Evolutionary conservation across 2,329 filamentous ascomycete species (phyloP), one percentile per base, ranked within the genome.

Genomic region (Fusarium sp.): DNA sequence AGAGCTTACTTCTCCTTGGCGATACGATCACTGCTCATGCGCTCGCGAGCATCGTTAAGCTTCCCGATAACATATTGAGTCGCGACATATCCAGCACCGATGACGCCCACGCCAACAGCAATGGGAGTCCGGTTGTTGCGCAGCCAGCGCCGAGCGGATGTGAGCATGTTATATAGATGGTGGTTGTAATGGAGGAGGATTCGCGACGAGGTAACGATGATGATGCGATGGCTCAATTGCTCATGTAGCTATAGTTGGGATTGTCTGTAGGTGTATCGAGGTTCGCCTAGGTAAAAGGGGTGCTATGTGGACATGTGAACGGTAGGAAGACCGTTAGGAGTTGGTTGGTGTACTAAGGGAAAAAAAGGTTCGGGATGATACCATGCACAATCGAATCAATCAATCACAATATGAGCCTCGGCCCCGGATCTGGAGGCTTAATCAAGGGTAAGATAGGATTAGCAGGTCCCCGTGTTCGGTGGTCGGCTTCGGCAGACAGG

Each of bases 1-100:
- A 21, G 6, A 49, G 76, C 88, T 74, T 83, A 98, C 95, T 99
- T 99, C 83, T 99, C 96, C 79, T 95, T 94, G 54, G 95, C 93
- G 78, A 98, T 97, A 76, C 94, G 90, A 77, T 98, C 96, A 80
- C 93, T 95, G 81, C 92, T 94, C 93, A 98, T 97, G 79, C 95
- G 94, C 86, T 98, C 94, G 72, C 94, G 90, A 74, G 95, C 94
- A 81, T 98, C 94, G 71, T 91, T 91, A 76, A 98, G 90, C 86
- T 97, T 98, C 76, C 88, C 88, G 77, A 98, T 81, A 72, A 97
- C 89, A 90, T 98, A 99, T 81, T 97, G 94, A 41, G 93, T 93
- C 58, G 92, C 94, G 65, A 98, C 83, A 81, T 99, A 99, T 72
- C 94, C 94, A 55, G 92, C 93, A 72, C 95, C 94, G 71, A 98